Base-by-base conservation (phyloP, 1,284 basidiomycete species). In the Somion occarium region DNA sequence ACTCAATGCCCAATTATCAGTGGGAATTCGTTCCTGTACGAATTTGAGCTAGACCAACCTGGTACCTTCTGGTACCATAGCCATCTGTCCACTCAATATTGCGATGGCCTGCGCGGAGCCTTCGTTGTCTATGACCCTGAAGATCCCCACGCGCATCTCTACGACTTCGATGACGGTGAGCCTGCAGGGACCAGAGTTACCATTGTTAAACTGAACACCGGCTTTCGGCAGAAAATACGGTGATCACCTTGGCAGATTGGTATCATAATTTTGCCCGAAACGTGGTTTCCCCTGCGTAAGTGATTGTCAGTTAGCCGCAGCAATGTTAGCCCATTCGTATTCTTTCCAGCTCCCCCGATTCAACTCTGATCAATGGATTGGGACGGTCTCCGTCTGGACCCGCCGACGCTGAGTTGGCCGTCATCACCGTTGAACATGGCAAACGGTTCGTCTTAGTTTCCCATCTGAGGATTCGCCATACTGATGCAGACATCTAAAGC, bases 311-410 rank as follows among this genome's bases (percentile, higher is more conserved):
- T 5, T 20, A 18, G 20, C 20, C 38, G 4, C 20, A 4, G 5
- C 38, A 5, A 46, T 46, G 11, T 26, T 27, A 19, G n/a, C n/a
- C n/a, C n/a, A n/a, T n/a, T n/a, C n/a, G n/a, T n/a, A n/a, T n/a
- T n/a, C n/a, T n/a, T 15, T 15, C 12, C 24, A 46, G 45, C 18
- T 27, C 30, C 30, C 27, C 50, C n/a, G 51, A 59, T 46, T 47
- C 73, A 0, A 78, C 75, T 1, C 61, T 82, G 5, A 76, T 84
- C 59, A 84, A 84, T 49, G 74, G 75, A 2, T 61, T 64, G 30
- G 76, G 76, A 5, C 62, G 68, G 2, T 66, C 52, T 38, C 5
- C 30, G 2, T 59, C 58, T 13, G 60, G 58, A 1, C 15, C 19
- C 12, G 46, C 62, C 11, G 49, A 54, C 3, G 55, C 58, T 9